Conservation (phyloP, 2,329 filamentous ascomycete species). For the Phoma sp. region DNA sequence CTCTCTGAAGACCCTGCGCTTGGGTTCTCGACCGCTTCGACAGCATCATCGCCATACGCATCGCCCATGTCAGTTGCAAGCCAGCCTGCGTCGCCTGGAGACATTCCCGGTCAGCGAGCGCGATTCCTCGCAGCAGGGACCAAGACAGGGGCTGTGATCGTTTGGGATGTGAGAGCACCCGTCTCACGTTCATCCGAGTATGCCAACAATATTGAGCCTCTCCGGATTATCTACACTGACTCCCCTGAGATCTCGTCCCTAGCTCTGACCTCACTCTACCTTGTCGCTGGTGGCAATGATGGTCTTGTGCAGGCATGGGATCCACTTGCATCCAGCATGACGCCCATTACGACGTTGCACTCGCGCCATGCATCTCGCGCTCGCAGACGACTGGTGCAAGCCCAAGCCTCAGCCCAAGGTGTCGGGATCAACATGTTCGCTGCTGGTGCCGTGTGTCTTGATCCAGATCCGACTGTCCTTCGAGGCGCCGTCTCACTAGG, state of each 20-base stretch:
- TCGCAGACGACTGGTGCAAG: constrained; percentile 75
- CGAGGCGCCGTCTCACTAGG: constrained; percentile 89
- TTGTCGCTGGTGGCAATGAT: constrained; percentile 93
- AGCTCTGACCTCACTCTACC: constrained; percentile 82
- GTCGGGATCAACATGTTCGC: constrained; percentile 80
- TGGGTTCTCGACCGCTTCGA: constrained; percentile 62
- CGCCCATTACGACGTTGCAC: constrained; percentile 85
- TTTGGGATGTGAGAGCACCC: constrained; percentile 84
- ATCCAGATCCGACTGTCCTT: constrained; percentile 84
- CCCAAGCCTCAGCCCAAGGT: constrained; percentile 70
- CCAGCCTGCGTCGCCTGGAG: constrained; percentile 55
- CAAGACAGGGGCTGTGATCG: constrained; percentile 73
- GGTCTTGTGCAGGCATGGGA: constrained; percentile 97
- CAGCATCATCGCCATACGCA: constrained; percentile 61
- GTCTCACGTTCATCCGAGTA: constrained; percentile 62
- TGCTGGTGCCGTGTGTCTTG: constrained; percentile 82
- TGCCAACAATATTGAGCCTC: constrained; percentile 68
- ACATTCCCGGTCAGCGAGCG: constrained; percentile 85
- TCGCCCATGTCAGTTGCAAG: constrained; percentile 61
- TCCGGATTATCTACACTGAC: constrained; percentile 87
- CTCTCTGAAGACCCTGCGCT: constrained; percentile 80
- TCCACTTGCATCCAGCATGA: constrained; percentile 79
- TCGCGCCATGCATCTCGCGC: constrained; percentile 83
- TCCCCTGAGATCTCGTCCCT: constrained; percentile 87
- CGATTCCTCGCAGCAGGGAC: constrained; percentile 85